Evolutionary conservation across 2,329 filamentous ascomycete genomes (phyloP), one percentile per base, ranked within the genome.

Genomic region (Verruconis gallopava): DNA sequence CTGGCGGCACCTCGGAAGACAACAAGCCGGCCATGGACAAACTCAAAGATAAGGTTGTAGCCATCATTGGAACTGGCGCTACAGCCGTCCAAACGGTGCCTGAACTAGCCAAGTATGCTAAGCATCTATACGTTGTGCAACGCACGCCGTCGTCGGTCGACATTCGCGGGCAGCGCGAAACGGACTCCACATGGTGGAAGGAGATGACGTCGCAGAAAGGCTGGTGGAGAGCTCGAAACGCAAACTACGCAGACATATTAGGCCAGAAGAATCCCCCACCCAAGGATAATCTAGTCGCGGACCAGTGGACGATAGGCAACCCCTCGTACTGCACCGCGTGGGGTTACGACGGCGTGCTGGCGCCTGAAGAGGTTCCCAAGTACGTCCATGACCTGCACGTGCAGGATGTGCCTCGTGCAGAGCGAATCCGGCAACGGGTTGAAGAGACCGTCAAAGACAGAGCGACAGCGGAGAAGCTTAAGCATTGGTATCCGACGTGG

Each of bases 401-500:
- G 9, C 33, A 62, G 1, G 73, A 77, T 48, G 46, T 60, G 1
- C 54, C 58, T 0, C 57, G 59, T 15, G 55, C 55, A 4, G 62
- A 72, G 11, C 46, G 51, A 2, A 50, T 68, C n/a, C 64, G 72
- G 2, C 53, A 54, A 4, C 63, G 68, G 1, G 58, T 69, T 4
- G 60, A 65, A n/a, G 48, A 59, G 0, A 56, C 67, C 14, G 72
- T 79, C 18, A 55, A 66, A 34, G 65, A 77, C 47, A 53, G 54
- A 12, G 52, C 53, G 2, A 71, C 66, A 0, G 73, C 74, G 0
- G 61, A 62, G 30, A 64, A 58, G 9, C 61, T 78, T 5, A 71
- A 71, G 51, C 58, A 72, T 0, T 76, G 71, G 69, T 79, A 78
- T 50, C 66, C 71, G 0, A 54, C 56, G 0, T 77, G 71, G 68